phyloP scores from a whole-genome alignment of 2,329 filamentous ascomycete genomes.

The Periglandula ipomoeae region DNA sequence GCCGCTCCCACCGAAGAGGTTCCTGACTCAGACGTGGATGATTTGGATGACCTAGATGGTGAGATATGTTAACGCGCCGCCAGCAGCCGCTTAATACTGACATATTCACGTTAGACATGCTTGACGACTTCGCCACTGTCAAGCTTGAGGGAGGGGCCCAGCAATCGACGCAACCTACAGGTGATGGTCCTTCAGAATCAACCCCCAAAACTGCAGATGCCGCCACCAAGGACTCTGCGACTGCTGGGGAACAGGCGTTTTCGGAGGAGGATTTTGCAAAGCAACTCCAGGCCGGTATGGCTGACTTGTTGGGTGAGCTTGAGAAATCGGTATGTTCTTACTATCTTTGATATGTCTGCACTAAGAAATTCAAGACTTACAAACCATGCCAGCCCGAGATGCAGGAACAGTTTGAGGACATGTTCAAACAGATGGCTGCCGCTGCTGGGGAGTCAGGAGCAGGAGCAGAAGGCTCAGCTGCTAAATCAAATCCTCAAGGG shows the following conservation, averaged over 20 bases:
- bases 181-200: slow-evolving; percentile 20
- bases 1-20: slow-evolving; percentile 39
- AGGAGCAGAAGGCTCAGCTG: slow-evolving; percentile 12
- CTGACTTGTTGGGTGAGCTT: slow-evolving; percentile 65
- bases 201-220: slow-evolving; percentile 23
- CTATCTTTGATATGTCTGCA: not conserved
- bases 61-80: slow-evolving; percentile 14
- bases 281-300: slow-evolving; percentile 86
- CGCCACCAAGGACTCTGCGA: slow-evolving; percentile 13
- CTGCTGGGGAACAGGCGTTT: slow-evolving; percentile 30
- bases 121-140: slow-evolving; percentile 76
- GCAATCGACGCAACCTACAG: slow-evolving; percentile 14
- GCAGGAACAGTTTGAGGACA: slow-evolving; percentile 67
- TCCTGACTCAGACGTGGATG: slow-evolving; percentile 87
- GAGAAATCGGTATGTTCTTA: slow-evolving; percentile 43
- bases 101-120: slow-evolving; percentile 55
- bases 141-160: slow-evolving; percentile 32
- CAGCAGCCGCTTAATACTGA: slow-evolving; percentile 4
- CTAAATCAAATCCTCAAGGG: slow-evolving; percentile 25
- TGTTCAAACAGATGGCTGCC: slow-evolving; percentile 63
- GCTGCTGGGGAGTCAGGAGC: slow-evolving; percentile 21
- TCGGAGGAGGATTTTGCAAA: slow-evolving; percentile 74
- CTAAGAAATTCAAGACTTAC: not conserved
- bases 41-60: slow-evolving; percentile 88
- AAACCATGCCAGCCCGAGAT: slow-evolving; percentile 49